Percentiles rank a stretch among this genome's conserved stretches.
These are phyloP conservation scores for Phalaenopsis hybrid DNA, from an alignment of 116 monocot genomes.

Conservation along the genomic window DNA sequence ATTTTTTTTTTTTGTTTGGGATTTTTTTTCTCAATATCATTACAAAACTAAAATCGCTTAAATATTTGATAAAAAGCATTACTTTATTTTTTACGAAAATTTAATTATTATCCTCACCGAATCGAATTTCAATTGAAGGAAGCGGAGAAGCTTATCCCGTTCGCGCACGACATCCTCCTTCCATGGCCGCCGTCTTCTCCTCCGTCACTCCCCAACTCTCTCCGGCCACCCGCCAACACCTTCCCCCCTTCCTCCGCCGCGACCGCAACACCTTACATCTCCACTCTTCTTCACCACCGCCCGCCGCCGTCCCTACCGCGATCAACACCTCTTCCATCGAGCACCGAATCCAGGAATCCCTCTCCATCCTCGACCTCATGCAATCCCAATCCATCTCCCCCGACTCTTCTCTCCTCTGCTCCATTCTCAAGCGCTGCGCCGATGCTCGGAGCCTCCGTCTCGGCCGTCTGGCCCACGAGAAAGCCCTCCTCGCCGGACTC, in stretches of 20 bases:
- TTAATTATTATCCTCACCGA: too few relatives aligned
- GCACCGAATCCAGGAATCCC: conserved; percentile 31
- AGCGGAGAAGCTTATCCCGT: too few relatives aligned
- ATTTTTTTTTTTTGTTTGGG: too few relatives aligned
- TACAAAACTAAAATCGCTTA: too few relatives aligned
- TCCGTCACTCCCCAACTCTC: neutral
- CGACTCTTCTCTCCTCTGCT: conserved; percentile 17
- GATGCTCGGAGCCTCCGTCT: conserved; percentile 17
- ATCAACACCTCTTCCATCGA: conserved; percentile 20
- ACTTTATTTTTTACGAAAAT: too few relatives aligned
- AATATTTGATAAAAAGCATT: too few relatives aligned
- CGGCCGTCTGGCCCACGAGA: conserved; percentile 18
- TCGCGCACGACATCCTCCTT: neutral
- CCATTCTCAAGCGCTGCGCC: conserved; percentile 29
- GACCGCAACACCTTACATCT: neutral
- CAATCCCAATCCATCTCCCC: conserved; percentile 17
- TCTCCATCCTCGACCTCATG: conserved; percentile 34
- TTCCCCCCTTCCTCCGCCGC: neutral
- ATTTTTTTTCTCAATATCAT: too few relatives aligned
- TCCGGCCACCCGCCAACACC: neutral
- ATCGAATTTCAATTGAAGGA: too few relatives aligned
- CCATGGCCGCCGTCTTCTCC: conserved; percentile 6
- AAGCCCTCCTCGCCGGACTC: conserved; percentile 11
- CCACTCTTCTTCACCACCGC: neutral
- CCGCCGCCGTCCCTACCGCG: neutral